Base-by-base conservation (phyloP, 805 yeast genomes). In the Cyberlindnera lachancei region DNA sequence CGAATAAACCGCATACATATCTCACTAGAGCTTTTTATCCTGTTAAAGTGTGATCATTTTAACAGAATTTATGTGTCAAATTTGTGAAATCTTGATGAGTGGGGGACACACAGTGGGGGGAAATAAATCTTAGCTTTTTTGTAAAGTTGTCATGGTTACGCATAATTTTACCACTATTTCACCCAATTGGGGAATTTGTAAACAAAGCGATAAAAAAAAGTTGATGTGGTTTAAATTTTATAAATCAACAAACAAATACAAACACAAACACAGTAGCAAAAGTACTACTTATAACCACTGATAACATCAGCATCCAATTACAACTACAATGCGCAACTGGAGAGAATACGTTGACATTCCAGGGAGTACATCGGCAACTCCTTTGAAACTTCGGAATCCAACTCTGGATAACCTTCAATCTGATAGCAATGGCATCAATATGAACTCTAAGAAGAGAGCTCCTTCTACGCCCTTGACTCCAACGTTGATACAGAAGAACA, bases 401-500 rank as follows among this genome's bases (percentile, higher is more conserved):
- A 30, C 33, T 3, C n/a, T 36, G 10, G 50, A 45, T n/a, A 41
- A 38, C 33, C 15, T 38, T 7, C 39, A 35, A 22, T 25, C 23
- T 9, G 20, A 22, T 12, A 33, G 32, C 22, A n/a, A n/a, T n/a
- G n/a, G n/a, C n/a, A n/a, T n/a, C n/a, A n/a, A n/a, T n/a, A n/a
- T n/a, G n/a, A 35, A 34, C 23, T 35, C 31, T 23, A 49, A 42
- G 29, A 50, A 50, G 26, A 40, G 55, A 37, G 46, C 39, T 2
- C 55, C 55, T 20, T 37, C 46, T 1, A 50, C 55, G 3, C 55
- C 55, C 6, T 36, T 50, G 30, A 50, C 55, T 1, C 55, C 55
- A 4, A 32, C 53, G 0, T 36, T 50, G n/a, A 33, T 43, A 15
- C 46, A 46, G 17, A 40, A 40, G 25, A 50, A 46, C 30, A 40